Evolutionary conservation across 768 basidiomycete species (phyloP), one percentile per base, ranked within the genome.

Genomic region (Pleurotus giganteus): DNA sequence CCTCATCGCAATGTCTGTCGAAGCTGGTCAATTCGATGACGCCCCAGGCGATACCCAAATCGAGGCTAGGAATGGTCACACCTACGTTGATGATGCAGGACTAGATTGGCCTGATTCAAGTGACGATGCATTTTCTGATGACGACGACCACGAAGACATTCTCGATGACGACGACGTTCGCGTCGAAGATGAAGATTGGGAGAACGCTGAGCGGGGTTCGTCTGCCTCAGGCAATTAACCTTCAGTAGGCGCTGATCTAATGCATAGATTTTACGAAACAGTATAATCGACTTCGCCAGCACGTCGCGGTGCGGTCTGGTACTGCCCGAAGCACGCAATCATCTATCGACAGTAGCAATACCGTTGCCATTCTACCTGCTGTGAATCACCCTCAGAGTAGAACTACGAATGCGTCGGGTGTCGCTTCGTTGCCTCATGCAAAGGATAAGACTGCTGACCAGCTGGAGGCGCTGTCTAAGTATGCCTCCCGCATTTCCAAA

Each of bases 181-280:
- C 41, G 88, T 85, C 24, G 90, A 92, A 58, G 90, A 93, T 64
- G 91, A 94, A 63, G 90, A 94, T 66, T 91, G 88, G 91, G 89
- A 94, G 67, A 79, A 89, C 53, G 81, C 88, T 50, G 91, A 93
- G 71, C 73, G 88, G 80, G 88, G 93, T 87, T 60, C 39, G 78
- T 65, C 24, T 26, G 37, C 46, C 54, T n/a, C 29, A 50, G 21
- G 12, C 23, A n/a, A 42, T 44, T 13, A 1, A 5, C 3, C 26
- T 2, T 15, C 19, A 19, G 15, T 8, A 43, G 17, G 44, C 19
- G 4, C 23, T 31, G 31, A 17, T 7, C 52, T 54, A 37, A 57
- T 61, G 57, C 52, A 55, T 58, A 97, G 97, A 99, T 73, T 98
- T 99, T 63, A 98, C 97, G 29, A 98, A 98, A 71, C 94, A 98